Base-by-base conservation (phyloP, 257 asterid species). In the Galeopsis tetrahit region DNA sequence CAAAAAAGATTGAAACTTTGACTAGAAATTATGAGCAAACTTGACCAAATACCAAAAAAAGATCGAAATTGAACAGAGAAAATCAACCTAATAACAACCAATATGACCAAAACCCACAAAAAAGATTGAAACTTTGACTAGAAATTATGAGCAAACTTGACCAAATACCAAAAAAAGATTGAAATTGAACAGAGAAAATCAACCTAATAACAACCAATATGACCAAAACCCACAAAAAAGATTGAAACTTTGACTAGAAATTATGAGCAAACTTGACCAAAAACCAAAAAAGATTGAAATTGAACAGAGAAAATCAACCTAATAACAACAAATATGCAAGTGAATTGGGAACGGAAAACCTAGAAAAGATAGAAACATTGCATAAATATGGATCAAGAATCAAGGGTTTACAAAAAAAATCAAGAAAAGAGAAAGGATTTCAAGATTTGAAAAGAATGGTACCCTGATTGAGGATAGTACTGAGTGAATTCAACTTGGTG, bases 401-500 rank as follows among this genome's bases (percentile, higher is more conserved):
- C 14, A n/a, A 40, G 60, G 10, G 32, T 0, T 49, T 53, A 17
- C 33, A 53, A 2, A 5, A 6, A 21, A 53, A 52, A 52, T 4
- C 48, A 13, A 32, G 42, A 43, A 3, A 13, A 14, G 44, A 7
- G 53, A 21, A 21, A 1, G 28, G 28, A 21, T 21, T 21, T 21
- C 28, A 21, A 21, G 28, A 21, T 21, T 21, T 21, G 28, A 43
- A 3, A 13, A 14, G 57, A 7, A 43, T 39, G 14, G 13, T 87
- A 93, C 98, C 98, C 98, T 36, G 97, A 87, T 71, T 90, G 82
- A 3, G 98, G 98, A 58, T 85, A 94, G 85, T 88, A 85, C 71
- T 94, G 99, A 53, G 95, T 88, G 88, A 92, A 95, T 66, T 95
- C 99, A 34, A 85, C 80, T 69, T 95, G 97, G 72, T 95, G 99